Base-by-base conservation (phyloP, 768 basidiomycete genomes). In the Termitomyces titanicus region DNA sequence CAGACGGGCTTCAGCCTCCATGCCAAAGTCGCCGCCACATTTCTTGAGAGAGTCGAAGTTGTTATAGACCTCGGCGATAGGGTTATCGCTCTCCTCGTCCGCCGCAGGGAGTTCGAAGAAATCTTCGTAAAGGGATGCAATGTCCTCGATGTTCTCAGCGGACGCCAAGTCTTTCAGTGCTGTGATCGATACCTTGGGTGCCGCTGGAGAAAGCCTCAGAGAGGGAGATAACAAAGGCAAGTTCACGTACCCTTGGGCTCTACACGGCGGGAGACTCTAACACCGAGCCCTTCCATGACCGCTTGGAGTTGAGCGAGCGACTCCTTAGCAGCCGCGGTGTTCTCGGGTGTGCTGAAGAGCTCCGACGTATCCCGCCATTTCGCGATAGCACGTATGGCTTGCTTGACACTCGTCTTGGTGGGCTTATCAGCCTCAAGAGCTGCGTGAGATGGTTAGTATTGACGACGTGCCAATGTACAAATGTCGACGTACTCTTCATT, bases 121-220 rank as follows among this genome's bases (percentile, higher is more conserved):
- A 18, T 61, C 53, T 8, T 52, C 12, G 24, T 52, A 61, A 0
- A 61, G 33, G 5, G 17, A 11, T 0, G 45, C 24, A 18, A 61
- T 22, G 12, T 56, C 59, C 24, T 37, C 31, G 12, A 55, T 27
- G 12, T 57, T 48, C 3, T 55, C 45, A 22, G 56, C 29, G 3
- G 51, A 40, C 18, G 51, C 59, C 12, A 66, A 57, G 17, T 52
- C 22, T 37, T 53, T 56, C 1, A 66, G 43, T 1, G 35, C 56
- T 3, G 20, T 25, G 44, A 47, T 10, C 25, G 60, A 29, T 10
- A 61, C 44, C 42, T 52, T 40, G 31, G 45, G 49, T 7, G 18
- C 44, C 8, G 15, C 55, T 56, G 48, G 22, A 25, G 7, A 37
- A 1, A 17, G 5, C 17, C 24, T 25, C 22, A 31, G 15, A 24